Base-by-base conservation (phyloP, 2,329 filamentous ascomycete species). In the Ophiobolus disseminans region DNA sequence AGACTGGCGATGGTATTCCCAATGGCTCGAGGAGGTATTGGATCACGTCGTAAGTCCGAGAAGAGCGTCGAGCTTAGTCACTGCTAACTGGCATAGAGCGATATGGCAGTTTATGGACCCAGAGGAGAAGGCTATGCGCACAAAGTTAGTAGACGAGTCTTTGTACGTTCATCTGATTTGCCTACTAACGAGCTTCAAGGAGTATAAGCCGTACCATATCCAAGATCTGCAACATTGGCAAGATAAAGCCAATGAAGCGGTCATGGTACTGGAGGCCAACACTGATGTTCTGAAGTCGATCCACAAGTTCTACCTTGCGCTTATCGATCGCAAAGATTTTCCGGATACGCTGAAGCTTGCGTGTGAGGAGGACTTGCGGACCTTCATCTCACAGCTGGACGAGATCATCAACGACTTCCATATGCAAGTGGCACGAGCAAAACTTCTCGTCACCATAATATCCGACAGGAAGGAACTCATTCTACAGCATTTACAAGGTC, bases 1-100 rank as follows among this genome's bases (percentile, higher is more conserved):
- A 47, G 68, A 74, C n/a, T 79, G 76, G 76, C 64, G 73, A 21
- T 66, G 66, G 57, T 76, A 77, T 50, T 66, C 78, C 16, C 51
- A 64, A 10, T 75, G 64, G 65, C 57, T 78, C 0, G 76, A 78
- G 49, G 57, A 63, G 9, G 45, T 57, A 0, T 56, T 75, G 2
- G 69, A 74, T 22, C 17, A 58, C 21, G 57, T 67, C 44, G 73
- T 75, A 25, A 43, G 43, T 38, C 9, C 11, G 7, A 23, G 2
- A 5, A 10, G 5, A 23, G 13, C n/a, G 35, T 2, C 20, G 3
- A 16, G 13, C 22, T 13, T 38, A 22, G 5, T 3, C 4, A 11
- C 13, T 3, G 7, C 20, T 38, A 14, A 38, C 13, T 5, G 8
- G 8, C 11, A 5, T 9, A 63, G 59, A 58, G 49, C 22, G 20